Conservation (phyloP, 2,329 filamentous ascomycete species). For the Neodidymelliopsis sp. region DNA sequence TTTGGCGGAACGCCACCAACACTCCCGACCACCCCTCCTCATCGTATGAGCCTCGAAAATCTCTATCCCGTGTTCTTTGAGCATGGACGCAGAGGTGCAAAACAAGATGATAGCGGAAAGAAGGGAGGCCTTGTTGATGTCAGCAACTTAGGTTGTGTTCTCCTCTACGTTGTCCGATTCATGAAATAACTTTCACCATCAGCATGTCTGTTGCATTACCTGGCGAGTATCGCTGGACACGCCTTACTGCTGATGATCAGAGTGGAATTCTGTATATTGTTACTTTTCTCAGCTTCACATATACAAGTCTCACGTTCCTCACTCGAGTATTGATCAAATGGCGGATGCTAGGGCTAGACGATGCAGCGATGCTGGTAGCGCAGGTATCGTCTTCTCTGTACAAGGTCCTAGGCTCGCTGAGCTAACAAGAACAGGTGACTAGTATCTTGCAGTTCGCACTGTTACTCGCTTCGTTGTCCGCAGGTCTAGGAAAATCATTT, state of each 20-base stretch:
- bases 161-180: not conserved
- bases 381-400: too few relatives aligned
- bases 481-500: conserved; percentile 33
- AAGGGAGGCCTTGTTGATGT: not conserved
- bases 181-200: not conserved
- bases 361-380: conserved; percentile 30
- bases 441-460: conserved; percentile 29
- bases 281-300: conserved; percentile 33
- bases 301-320: conserved; percentile 33
- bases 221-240: conserved; percentile 25
- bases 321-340: conserved; percentile 36
- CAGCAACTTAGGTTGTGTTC: not conserved
- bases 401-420: too few relatives aligned
- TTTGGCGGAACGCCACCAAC: too few relatives aligned
- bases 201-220: not conserved
- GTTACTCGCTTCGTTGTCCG: conserved; percentile 28
- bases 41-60: too few relatives aligned
- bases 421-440: conserved; percentile 19
- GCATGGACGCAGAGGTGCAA: too few relatives aligned
- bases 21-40: too few relatives aligned
- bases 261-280: conserved; percentile 37
- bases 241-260: conserved; percentile 33
- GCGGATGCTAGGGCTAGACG: conserved; percentile 36
- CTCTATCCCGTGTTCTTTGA: too few relatives aligned
- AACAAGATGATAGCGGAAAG: too few relatives aligned